Conservation (phyloP, 768 basidiomycete genomes). For the Podaxis sp. region DNA sequence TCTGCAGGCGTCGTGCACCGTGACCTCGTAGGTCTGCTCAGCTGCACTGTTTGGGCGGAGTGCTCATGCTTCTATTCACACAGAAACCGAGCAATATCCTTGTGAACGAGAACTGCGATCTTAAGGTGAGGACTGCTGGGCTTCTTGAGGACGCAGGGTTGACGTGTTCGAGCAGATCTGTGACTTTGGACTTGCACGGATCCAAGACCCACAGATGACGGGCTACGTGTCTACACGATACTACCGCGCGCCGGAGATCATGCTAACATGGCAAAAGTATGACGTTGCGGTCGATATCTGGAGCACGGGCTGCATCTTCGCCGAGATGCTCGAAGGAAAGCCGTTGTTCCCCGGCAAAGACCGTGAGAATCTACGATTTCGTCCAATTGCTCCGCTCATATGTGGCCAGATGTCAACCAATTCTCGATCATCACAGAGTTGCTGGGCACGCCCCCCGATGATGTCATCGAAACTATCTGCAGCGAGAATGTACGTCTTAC, state of each 20-base stretch:
- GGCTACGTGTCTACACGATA: constrained; percentile 99
- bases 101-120: constrained; percentile 99
- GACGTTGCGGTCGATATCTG: constrained; percentile 99
- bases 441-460: constrained; percentile 97
- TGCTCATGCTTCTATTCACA: constrained; percentile 8
- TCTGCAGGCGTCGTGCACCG: constrained; percentile 99
- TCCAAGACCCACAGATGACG: constrained; percentile 99
- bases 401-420: constrained; percentile 89
- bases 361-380: constrained; percentile 59
- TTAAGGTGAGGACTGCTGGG: constrained; percentile 63
- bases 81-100: constrained; percentile 99
- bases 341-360: constrained; percentile 99
- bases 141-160: constrained; percentile 6
- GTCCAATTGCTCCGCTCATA: constrained; percentile 6
- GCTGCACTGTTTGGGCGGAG: constrained; percentile 9
- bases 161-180: constrained; percentile 66
- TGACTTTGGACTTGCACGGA: constrained; percentile 97
- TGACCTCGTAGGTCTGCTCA: constrained; percentile 67
- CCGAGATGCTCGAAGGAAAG: constrained; percentile 99
- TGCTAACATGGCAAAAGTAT: constrained; percentile 99
- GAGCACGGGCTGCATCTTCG: constrained; percentile 99
- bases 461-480: constrained; percentile 98
- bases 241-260: constrained; percentile 99
- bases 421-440: constrained; percentile 99
- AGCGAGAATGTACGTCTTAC: constrained; percentile 82